Evolutionary conservation across 2,329 filamentous ascomycete genomes (phyloP), one percentile per base, ranked within the genome.

Genomic region (Cordyceps pruinosa): DNA sequence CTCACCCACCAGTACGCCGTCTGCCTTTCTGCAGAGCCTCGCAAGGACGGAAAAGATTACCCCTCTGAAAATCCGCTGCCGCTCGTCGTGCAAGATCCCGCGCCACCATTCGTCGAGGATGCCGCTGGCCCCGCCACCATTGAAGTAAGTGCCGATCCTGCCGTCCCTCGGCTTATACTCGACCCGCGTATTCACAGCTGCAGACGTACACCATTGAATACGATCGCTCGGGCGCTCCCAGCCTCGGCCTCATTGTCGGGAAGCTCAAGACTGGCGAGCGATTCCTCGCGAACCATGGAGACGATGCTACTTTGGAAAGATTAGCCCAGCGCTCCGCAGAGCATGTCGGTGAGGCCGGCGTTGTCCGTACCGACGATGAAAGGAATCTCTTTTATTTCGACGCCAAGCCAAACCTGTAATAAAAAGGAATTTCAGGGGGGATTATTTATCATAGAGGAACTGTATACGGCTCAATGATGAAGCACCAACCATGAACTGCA

Each of bases 1-100:
- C 61, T 86, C n/a, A 85, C 82, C 0, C 85, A 87, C 64, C 83
- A 88, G 64, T 79, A 87, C 63, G 83, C 78, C 3, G 64, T 88
- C 1, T 78, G 82, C 47, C 69, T 88, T 1, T 85, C 82, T 0
- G 75, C 70, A 0, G 61, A 68, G 10, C 77, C 80, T 1, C 58
- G 62, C 4, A 26, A 42, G 13, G 58, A 63, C 21, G 41, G 34
- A 2, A 52, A 51, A 1, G 7, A 2, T 0, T 67, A 69, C 21
- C 50, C 60, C 5, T 12, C 19, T 15, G n/a, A 34, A 41, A 63
- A 65, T n/a, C 61, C 56, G 34, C 49, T 59, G 41, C 61, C 51
- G n/a, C 45, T 17, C 5, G 32, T 26, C 30, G 55, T 30, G 41
- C 59, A 23, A 51, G 60, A 52, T 26, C 15, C 47, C 30, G 54